Conservation (phyloP, 495 filamentous ascomycete genomes). For the Hypoxylon trugodes region DNA sequence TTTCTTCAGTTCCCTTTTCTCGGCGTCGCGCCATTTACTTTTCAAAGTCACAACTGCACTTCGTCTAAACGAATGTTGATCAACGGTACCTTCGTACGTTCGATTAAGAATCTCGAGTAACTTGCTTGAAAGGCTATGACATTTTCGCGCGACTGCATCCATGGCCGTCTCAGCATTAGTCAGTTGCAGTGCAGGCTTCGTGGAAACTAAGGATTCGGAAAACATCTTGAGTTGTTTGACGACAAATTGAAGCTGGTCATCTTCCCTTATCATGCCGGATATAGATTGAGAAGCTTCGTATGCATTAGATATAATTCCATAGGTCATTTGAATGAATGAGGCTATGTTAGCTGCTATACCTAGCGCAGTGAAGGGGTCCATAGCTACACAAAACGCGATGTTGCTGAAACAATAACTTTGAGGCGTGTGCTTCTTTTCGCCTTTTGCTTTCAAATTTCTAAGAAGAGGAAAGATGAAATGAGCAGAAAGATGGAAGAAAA, state of each 20-base stretch:
- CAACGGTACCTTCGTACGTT: neutral
- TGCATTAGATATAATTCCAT: neutral
- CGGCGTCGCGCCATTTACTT: neutral
- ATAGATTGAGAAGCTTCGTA: neutral
- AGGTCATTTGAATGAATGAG: neutral
- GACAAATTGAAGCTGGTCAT: neutral
- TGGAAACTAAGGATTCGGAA: neutral
- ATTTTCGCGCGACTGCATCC: neutral
- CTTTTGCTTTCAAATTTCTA: too few species aligned
- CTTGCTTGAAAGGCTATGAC: neutral
- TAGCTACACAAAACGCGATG: too few species aligned
- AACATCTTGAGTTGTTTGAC: neutral
- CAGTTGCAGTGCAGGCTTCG: neutral
- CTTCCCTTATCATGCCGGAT: neutral
- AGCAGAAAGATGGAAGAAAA: neutral
- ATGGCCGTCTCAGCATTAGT: neutral
- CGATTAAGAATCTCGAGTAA: neutral
- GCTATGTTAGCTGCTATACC: neutral
- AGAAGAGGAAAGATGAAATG: neutral
- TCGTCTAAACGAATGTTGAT: neutral
- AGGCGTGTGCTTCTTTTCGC: too few species aligned
- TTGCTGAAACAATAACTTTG: too few species aligned
- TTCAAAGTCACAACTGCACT: slow-evolving; percentile 1
- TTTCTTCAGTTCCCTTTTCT: slow-evolving; percentile 1
- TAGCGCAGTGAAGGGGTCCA: neutral